Evolutionary conservation across 2,329 filamentous ascomycete genomes (phyloP).

Genomic region (Beauveria scarabaeidicola): DNA sequence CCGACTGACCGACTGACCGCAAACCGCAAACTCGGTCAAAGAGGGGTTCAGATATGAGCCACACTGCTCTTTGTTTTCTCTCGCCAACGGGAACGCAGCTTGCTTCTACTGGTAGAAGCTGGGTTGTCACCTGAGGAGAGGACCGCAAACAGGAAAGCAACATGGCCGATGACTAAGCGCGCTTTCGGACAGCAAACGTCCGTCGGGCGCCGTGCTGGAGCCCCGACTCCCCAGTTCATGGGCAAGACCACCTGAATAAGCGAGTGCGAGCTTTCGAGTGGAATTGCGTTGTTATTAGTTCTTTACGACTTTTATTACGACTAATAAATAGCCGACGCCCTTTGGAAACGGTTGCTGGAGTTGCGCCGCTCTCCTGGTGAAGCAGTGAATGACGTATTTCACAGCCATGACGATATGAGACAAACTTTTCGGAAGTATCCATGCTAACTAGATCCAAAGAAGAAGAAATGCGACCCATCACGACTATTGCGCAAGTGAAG

Average conservation of each 20-base stretch:
- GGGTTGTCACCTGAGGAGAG: neutral
- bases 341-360: neutral
- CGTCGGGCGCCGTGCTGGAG: neutral
- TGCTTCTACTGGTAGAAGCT: neutral
- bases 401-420: neutral
- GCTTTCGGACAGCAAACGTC: neutral
- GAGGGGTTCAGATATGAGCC: neutral
- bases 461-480: neutral
- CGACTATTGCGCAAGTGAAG: neutral
- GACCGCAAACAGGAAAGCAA: neutral
- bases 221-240: too few species aligned
- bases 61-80: neutral
- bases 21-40: neutral
- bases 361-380: neutral
- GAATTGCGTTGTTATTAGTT: neutral
- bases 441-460: neutral
- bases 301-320: too few species aligned
- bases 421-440: neutral
- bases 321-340: too few species aligned
- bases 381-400: neutral
- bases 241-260: neutral
- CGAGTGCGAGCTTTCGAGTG: neutral
- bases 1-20: too few species aligned
- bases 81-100: neutral
- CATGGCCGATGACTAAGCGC: slow-evolving; percentile 5